A percentile compares a stretch with the other conserved stretches of the same genome.
Evolutionary conservation across 306 rosid genomes (phyloP).

Genomic region (Quercus alba): DNA sequence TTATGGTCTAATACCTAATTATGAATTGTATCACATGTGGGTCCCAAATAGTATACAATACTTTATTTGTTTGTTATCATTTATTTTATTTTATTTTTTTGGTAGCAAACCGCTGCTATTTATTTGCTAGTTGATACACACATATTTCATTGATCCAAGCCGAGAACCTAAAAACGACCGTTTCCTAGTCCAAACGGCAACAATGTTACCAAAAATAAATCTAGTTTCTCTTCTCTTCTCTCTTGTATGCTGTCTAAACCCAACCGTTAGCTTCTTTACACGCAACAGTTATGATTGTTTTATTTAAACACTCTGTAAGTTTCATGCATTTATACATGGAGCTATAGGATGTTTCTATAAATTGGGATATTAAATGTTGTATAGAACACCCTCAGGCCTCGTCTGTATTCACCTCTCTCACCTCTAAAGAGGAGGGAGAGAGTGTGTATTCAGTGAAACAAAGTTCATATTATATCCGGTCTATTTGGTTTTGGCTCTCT

Average conservation of each 20-base stretch:
- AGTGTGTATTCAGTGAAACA: neutral
- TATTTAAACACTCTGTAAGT: neutral
- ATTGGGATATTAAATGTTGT: conserved; percentile 19
- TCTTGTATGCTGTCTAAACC: neutral
- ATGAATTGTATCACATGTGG: too few relatives aligned
- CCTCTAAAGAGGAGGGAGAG: conserved; percentile 8
- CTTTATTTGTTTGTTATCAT: too few relatives aligned
- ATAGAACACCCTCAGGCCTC: conserved; percentile 14
- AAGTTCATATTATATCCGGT: conserved; percentile 1
- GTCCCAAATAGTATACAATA: too few relatives aligned
- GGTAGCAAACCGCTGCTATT: too few relatives aligned
- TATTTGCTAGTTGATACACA: too few relatives aligned
- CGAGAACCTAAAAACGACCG: too few relatives aligned
- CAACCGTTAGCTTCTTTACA: neutral
- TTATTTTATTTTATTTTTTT: too few relatives aligned
- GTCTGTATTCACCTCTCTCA: conserved; percentile 17
- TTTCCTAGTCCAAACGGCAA: too few relatives aligned
- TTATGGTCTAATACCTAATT: too few relatives aligned
- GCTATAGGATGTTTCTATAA: conserved; percentile 15
- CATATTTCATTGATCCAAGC: too few relatives aligned
- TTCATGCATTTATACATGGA: conserved; percentile 2
- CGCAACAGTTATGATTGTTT: conserved; percentile 25
- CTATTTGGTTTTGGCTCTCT: neutral
- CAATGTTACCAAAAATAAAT: too few relatives aligned
- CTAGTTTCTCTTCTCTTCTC: too few relatives aligned